Base-by-base conservation (phyloP, 176 grass and related monocot species). In the Elaeis guineensis region DNA sequence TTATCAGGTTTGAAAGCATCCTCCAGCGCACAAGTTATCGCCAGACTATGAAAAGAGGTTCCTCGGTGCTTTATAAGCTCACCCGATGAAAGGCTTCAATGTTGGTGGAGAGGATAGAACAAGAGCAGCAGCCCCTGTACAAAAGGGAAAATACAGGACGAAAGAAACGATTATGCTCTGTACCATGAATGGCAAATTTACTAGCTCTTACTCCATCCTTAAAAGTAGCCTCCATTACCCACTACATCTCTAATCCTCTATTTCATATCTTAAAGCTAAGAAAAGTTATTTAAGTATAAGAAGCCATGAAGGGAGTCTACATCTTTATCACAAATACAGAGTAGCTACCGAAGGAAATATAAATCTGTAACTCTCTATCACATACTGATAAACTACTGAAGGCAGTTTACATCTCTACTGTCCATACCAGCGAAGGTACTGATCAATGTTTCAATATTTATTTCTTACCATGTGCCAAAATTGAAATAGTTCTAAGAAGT, bases 141-240 rank as follows among this genome's bases (percentile, higher is more conserved):
- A 82, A 71, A 80, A 71, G 58, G 64, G 50, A 69, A 57, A 57
- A 75, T 70, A 63, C 24, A 68, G 29, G 62, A 63, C 57, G 67
- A 66, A 70, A 64, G 71, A 74, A 80, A 75, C 62, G 19, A 77
- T 77, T 82, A 82, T 65, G 61, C 32, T 66, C 61, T 65, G 61
- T 76, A 75, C 22, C 55, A 63, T 74, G 54, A 51, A 61, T 69
- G 54, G 52, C 51, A 69, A 67, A 53, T 63, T 71, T 39, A 53
- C 64, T 61, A 64, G 35, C 26, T 63, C 58, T 61, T 66, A 72
- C 66, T 68, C 61, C 39, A 25, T 48, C 64, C 29, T 30, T 54
- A 52, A 65, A 74, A 50, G 25, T 63, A 62, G 51, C 50, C 61
- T 74, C 71, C 32, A 72, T 72, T 52, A 73, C 16, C 32, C n/a